Conservation (phyloP, 2,329 filamentous ascomycete genomes). For the Penicillium janthinellum region DNA sequence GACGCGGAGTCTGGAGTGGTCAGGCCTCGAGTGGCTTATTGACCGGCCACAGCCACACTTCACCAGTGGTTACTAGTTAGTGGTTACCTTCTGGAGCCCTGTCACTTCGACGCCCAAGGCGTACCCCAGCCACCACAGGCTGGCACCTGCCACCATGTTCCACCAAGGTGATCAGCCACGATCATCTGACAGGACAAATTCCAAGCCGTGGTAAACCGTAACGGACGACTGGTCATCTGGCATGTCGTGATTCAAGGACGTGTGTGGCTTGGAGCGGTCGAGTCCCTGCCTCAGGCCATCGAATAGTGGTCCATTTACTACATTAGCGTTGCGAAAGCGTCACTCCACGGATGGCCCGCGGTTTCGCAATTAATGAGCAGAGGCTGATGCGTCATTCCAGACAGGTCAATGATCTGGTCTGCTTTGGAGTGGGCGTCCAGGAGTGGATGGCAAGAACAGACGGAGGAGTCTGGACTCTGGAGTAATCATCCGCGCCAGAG, state of each 20-base stretch:
- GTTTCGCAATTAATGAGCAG: slow-evolving; percentile 12
- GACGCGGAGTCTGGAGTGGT: neutral
- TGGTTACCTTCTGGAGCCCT: neutral
- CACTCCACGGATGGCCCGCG: neutral
- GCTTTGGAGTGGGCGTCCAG: neutral
- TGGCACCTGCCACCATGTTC: neutral
- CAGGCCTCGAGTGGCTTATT: neutral
- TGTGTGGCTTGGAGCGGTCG: slow-evolving; percentile 4
- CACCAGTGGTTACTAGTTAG: no score
- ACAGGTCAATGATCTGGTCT: neutral
- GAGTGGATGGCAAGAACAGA: neutral
- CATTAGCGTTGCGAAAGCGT: neutral
- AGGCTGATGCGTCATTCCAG: slow-evolving; percentile 2
- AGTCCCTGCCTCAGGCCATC: neutral
- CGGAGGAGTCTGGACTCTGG: neutral
- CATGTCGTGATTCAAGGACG: neutral
- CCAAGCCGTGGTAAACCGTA: neutral
- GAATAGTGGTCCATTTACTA: no score
- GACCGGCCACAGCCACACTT: neutral
- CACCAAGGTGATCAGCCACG: neutral
- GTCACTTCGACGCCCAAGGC: neutral
- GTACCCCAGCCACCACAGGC: slow-evolving; percentile 1
- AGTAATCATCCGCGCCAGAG: neutral
- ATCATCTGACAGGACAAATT: neutral
- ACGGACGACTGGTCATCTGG: neutral